A percentile compares a stretch with the other conserved stretches of the same genome.
Evolutionary conservation across 306 rosid genomes (phyloP).

Genomic region (Sicyos edulis): DNA sequence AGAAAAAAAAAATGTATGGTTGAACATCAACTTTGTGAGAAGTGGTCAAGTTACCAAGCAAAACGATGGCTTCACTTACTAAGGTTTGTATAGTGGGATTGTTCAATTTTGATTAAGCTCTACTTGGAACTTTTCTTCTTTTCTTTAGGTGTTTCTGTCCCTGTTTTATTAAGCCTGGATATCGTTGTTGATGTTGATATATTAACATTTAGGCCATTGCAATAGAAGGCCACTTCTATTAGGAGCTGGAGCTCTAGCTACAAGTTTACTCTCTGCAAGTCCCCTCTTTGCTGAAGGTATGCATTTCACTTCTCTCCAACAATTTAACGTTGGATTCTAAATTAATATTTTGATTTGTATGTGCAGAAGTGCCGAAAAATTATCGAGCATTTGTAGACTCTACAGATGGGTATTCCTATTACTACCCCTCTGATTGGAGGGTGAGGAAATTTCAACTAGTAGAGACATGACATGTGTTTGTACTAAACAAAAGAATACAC

Average conservation of each 20-base stretch:
- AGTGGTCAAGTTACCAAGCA: not conserved
- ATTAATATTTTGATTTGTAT: not conserved
- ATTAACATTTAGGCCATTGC: constrained; percentile 39
- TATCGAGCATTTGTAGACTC: constrained; percentile 72
- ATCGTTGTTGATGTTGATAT: not conserved
- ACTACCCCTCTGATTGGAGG: constrained; percentile 92
- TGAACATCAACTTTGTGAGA: not conserved
- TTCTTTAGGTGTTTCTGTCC: not conserved
- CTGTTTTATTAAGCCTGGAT: constrained; percentile 8
- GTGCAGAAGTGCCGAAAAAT: constrained; percentile 55
- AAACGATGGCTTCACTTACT: constrained; percentile 1
- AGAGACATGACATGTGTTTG: constrained; percentile 7
- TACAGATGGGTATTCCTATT: constrained; percentile 75
- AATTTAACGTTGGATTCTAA: not conserved
- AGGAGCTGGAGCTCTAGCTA: constrained; percentile 66
- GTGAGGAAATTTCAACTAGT: constrained; percentile 34
- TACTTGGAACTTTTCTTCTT: not conserved
- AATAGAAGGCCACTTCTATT: constrained; percentile 68
- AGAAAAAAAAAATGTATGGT: not conserved
- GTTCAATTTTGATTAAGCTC: constrained; percentile 2
- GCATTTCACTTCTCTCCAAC: not conserved
- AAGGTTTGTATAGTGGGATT: not conserved
- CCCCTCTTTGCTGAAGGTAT: constrained; percentile 75
- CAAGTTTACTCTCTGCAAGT: constrained; percentile 42
- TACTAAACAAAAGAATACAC: not conserved